Evolutionary conservation across 2,329 filamentous ascomycete species (phyloP), one percentile per base, ranked within the genome.

Genomic region (Hirsutella minnesotensis): DNA sequence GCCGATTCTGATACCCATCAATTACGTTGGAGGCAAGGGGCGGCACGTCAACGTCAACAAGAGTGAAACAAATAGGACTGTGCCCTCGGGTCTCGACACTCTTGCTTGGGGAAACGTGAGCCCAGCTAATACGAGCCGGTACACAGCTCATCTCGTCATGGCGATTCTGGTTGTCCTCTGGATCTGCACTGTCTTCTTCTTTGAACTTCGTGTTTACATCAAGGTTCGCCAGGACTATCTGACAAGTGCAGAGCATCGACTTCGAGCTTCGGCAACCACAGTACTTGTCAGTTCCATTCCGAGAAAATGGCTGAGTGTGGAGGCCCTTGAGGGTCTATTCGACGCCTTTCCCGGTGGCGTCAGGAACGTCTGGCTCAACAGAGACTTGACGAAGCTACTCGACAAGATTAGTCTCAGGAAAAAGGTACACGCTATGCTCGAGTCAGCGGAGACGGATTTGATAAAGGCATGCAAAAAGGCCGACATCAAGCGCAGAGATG

Each of bases 301-400:
- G 1, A 69, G 75, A 34, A 94, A 94, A 56, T 98, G 92, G 92
- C 77, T 94, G 8, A 87, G 77, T 2, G 76, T 86, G 39, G 81
- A 94, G 37, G 86, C 86, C 1, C 72, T 98, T 4, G 75, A 79
- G 45, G 83, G 83, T 0, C 70, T 98, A 0, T 98, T 94, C 55
- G 92, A 98, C 58, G 89, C 96, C 1, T 96, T 95, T 53, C 92
- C 92, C 0, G 92, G 92, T 18, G 92, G 92, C 24, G 83, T 98
- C 56, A 79, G 86, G 46, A 96, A 96, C 52, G 85, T 98, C 38
- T 98, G 90, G 89, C 81, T 98, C 53, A 98, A 95, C 46, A 78
- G 90, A 47, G 86, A 98, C 56, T 82, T 87, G 51, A 86, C 89
- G 36, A 74, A 81, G 9, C 73, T 98, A 10, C 74, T 86, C 38